phyloP scores from a whole-genome alignment of 2,329 filamentous ascomycete species.

The Calonectria fujianensis region DNA sequence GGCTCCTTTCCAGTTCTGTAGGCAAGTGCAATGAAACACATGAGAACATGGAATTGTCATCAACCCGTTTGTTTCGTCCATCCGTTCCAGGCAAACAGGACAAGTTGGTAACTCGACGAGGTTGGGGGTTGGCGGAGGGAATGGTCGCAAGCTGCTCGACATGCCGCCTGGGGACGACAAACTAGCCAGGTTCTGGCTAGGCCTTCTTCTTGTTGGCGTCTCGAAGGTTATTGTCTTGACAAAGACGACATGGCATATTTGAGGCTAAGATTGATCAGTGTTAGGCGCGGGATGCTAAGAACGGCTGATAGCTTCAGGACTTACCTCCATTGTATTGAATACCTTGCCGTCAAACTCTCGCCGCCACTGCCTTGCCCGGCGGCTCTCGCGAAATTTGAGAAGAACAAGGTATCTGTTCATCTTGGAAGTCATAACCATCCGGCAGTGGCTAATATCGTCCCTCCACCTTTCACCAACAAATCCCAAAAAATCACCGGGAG shows the following conservation, averaged over 20 bases:
- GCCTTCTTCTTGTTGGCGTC: constrained; percentile 70
- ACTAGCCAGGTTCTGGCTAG: constrained; percentile 76
- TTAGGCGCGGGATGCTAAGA: neutral
- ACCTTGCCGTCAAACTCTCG: constrained; percentile 93
- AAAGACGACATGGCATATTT: constrained; percentile 96
- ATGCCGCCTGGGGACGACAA: constrained; percentile 66
- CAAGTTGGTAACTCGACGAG: constrained; percentile 95
- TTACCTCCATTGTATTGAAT: constrained; percentile 92
- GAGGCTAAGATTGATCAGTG: constrained; percentile 73
- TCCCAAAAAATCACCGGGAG: constrained; percentile 90
- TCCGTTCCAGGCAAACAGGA: constrained; percentile 95
- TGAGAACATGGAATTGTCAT: constrained; percentile 98
- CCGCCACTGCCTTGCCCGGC: constrained; percentile 86
- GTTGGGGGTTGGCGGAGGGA: constrained; percentile 83
- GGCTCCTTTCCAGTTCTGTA: constrained; percentile 96
- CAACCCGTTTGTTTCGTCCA: constrained; percentile 97
- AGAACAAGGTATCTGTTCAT: constrained; percentile 96
- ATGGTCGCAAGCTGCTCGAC: constrained; percentile 72
- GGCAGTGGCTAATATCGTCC: constrained; percentile 91
- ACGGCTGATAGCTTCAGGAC: constrained; percentile 27
- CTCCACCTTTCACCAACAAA: constrained; percentile 93
- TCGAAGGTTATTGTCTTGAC: constrained; percentile 94
- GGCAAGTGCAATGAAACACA: constrained; percentile 96
- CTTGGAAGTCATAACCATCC: constrained; percentile 92
- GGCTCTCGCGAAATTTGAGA: constrained; percentile 90